Percentiles rank a stretch among this genome's conserved stretches.
phyloP scores from a whole-genome alignment of 148 eudicot species.

The Dianthus caryophyllus region DNA sequence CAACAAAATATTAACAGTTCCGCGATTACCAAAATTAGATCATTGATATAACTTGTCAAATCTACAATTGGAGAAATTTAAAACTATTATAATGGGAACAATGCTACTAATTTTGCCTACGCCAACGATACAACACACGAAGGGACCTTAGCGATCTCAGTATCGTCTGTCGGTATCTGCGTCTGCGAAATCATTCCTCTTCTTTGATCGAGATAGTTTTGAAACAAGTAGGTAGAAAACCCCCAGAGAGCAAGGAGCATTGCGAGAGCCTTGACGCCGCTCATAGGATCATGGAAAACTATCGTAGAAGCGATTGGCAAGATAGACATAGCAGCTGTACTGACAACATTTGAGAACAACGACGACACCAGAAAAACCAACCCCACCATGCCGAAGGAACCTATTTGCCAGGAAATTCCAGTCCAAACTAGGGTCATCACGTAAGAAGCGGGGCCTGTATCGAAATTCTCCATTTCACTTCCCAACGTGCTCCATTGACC shows the following conservation, averaged over 20 bases:
- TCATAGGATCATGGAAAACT: slow-evolving; percentile 37
- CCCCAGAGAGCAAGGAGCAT: slow-evolving; percentile 42
- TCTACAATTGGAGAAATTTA: slow-evolving; percentile 5
- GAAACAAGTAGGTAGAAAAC: slow-evolving; percentile 34
- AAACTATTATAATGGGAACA: slow-evolving; percentile 11
- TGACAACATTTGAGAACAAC: slow-evolving; percentile 38
- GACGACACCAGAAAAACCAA: slow-evolving; percentile 39
- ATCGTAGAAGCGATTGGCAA: slow-evolving; percentile 32
- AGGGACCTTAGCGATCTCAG: slow-evolving; percentile 12
- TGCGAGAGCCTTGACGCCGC: slow-evolving; percentile 35
- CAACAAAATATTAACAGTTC: not conserved
- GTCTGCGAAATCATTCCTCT: slow-evolving; percentile 2
- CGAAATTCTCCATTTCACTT: slow-evolving; percentile 29
- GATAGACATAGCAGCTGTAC: slow-evolving; percentile 29
- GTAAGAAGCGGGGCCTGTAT: slow-evolving; percentile 26
- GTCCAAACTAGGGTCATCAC: slow-evolving; percentile 36
- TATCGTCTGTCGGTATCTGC: slow-evolving; percentile 3
- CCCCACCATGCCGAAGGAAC: slow-evolving; percentile 39
- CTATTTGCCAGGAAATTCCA: slow-evolving; percentile 36
- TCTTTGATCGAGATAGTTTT: slow-evolving; percentile 30
- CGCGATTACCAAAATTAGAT: not conserved
- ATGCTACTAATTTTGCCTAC: slow-evolving; percentile 8
- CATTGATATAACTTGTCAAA: slow-evolving; percentile 1
- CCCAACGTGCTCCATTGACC: slow-evolving; percentile 35
- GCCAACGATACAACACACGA: slow-evolving; percentile 16